Percentiles rank a stretch among this genome's conserved stretches.
These are phyloP conservation scores for Mycosarcoma mackinlayi DNA, from an alignment of 1,284 basidiomycete species.

Conservation along the genomic window DNA sequence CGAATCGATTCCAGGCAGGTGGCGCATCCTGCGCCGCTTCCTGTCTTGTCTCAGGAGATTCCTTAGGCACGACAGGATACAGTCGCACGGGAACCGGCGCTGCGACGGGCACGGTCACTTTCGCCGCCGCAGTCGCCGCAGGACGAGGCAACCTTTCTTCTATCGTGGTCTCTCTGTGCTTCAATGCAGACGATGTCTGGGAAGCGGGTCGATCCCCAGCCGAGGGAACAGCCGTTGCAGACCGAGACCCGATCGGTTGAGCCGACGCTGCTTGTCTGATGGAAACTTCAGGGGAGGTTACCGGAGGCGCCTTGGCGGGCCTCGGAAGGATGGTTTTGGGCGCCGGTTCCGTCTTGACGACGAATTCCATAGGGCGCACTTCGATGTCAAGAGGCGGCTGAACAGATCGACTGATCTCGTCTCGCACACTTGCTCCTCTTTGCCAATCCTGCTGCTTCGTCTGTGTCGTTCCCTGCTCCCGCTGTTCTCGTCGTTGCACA, in stretches of 20 bases:
- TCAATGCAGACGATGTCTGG: conserved; percentile 5
- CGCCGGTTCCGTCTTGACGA: neutral
- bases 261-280: neutral
- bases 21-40: conserved; percentile 49
- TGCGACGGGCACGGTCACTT: conserved; percentile 3
- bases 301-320: conserved; percentile 13
- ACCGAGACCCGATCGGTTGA: neutral
- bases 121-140: neutral
- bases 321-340: conserved; percentile 36
- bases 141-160: conserved; percentile 11
- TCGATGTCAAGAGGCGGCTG: neutral
- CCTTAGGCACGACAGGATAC: conserved; percentile 35
- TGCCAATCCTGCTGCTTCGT: conserved; percentile 10
- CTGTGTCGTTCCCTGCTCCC: conserved; percentile 11
- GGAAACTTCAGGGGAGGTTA: conserved; percentile 8
- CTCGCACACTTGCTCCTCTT: neutral
- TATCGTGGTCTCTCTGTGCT: conserved; percentile 4
- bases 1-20: conserved; percentile 59
- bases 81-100: conserved; percentile 21
- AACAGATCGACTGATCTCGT: neutral
- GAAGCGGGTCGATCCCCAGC: conserved; percentile 5
- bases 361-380: neutral
- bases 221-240: conserved; percentile 5
- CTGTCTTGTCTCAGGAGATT: conserved; percentile 39
- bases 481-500: conserved; percentile 10